phyloP scores from a whole-genome alignment of 2,329 filamentous ascomycete species.

The Sporothrix luriei region DNA sequence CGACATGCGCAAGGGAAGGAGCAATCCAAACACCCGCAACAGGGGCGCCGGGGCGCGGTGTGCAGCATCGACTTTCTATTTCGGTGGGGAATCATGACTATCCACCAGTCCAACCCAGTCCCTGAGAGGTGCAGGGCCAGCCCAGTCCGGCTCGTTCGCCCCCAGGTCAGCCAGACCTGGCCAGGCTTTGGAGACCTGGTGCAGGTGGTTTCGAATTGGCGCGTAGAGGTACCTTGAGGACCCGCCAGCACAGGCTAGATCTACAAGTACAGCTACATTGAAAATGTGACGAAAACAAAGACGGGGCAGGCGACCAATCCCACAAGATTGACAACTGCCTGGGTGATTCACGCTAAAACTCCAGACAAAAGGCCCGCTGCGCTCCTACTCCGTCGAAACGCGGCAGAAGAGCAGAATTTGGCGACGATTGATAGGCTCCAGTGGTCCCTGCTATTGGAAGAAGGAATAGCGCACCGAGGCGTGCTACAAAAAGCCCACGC shows the following conservation, averaged over 20 bases:
- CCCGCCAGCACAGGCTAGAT: constrained; percentile 2
- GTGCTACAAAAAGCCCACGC: constrained; percentile 12
- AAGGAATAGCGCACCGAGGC: constrained; percentile 1
- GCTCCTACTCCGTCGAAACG: constrained; percentile 7
- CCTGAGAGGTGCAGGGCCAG: constrained; percentile 23
- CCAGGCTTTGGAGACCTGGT: constrained; percentile 17
- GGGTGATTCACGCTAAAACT: constrained; percentile 24
- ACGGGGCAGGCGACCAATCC: neutral
- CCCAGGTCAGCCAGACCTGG: constrained; percentile 13
- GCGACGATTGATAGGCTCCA: neutral
- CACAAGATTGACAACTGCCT: neutral
- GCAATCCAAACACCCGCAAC: constrained; percentile 28
- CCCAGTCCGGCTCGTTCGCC: constrained; percentile 13
- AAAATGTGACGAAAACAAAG: constrained; percentile 26
- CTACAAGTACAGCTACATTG: constrained; percentile 21
- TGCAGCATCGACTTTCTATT: constrained; percentile 23
- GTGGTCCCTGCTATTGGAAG: constrained; percentile 9
- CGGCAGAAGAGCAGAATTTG: neutral
- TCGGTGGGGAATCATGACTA: neutral
- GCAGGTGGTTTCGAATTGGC: constrained; percentile 14
- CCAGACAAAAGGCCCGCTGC: constrained; percentile 24
- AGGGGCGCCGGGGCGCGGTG: constrained; percentile 19
- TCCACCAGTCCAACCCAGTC: constrained; percentile 13
- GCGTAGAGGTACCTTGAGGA: neutral
- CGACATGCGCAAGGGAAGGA: constrained; percentile 22